A percentile compares a stretch with the other conserved stretches of the same genome.
Evolutionary conservation across 306 rosid species (phyloP).

Genomic region (Begonia peltatifolia): DNA sequence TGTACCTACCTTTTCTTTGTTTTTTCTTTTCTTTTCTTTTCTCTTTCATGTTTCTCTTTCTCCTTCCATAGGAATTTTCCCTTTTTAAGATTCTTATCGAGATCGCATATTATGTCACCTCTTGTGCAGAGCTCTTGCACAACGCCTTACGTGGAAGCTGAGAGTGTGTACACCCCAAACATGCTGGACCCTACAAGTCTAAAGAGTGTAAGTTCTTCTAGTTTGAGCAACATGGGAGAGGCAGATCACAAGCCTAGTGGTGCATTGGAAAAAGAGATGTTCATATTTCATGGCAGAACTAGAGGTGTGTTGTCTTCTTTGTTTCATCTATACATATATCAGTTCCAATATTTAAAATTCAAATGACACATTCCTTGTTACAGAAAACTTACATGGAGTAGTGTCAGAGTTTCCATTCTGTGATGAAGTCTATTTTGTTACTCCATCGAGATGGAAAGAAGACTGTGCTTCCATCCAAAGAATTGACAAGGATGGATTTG

Average conservation of each 20-base stretch:
- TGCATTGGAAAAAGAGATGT: conserved; percentile 15
- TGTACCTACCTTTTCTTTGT: no score
- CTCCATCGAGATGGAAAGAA: conserved; percentile 19
- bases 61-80: conserved; percentile 15
- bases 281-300: conserved; percentile 16
- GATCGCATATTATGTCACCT: conserved; percentile 26
- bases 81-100: conserved; percentile 21
- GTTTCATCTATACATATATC: not conserved
- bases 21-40: not conserved
- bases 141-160: conserved; percentile 31
- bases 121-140: conserved; percentile 52
- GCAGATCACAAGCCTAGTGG: conserved; percentile 19
- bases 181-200: conserved; percentile 29
- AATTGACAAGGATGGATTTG: conserved; percentile 15
- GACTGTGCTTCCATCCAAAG: conserved; percentile 12
- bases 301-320: conserved; percentile 20
- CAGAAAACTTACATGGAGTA: conserved; percentile 28
- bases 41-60: not conserved
- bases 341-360: not conserved
- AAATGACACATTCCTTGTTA: not conserved
- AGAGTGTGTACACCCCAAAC: conserved; percentile 29
- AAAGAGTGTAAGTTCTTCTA: conserved; percentile 23
- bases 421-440: conserved; percentile 17
- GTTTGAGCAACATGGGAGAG: conserved; percentile 21
- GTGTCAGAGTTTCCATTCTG: conserved; percentile 18